Conservation (phyloP, 305 asterid species). For the Fraxinus baroniana region DNA sequence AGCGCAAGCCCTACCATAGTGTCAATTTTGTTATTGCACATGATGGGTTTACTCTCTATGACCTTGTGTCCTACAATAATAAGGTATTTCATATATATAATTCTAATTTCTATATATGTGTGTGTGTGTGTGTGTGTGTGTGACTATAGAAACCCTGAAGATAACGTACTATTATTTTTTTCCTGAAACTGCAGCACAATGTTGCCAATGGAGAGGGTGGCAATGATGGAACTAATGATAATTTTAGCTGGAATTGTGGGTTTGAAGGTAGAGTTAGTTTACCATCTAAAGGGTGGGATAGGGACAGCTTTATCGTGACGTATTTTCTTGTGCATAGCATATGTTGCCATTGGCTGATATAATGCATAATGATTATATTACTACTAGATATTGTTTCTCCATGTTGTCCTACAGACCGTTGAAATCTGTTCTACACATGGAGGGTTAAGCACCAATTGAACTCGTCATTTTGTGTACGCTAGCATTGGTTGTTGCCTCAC, state of each 20-base stretch:
- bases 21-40: constrained; percentile 90
- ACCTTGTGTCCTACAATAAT: constrained; percentile 81
- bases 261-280: constrained; percentile 62
- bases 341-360: background rate
- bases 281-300: background rate
- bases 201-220: constrained; percentile 97
- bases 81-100: constrained; percentile 52
- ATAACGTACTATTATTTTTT: background rate
- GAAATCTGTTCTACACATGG: background rate
- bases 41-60: constrained; percentile 90
- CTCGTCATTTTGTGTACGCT: background rate
- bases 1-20: constrained; percentile 87
- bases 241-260: constrained; percentile 98
- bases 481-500: background rate
- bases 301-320: background rate
- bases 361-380: background rate
- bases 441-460: background rate
- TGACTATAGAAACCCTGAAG: background rate
- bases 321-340: background rate
- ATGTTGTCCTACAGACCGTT: background rate
- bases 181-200: constrained; percentile 67
- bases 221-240: constrained; percentile 88
- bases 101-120: too few relatives aligned
- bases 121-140: background rate
- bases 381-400: background rate